Percentiles rank a stretch among this genome's conserved stretches.
Evolutionary conservation across 2,329 filamentous ascomycete species (phyloP).

Genomic region (Sarocladium strictum): DNA sequence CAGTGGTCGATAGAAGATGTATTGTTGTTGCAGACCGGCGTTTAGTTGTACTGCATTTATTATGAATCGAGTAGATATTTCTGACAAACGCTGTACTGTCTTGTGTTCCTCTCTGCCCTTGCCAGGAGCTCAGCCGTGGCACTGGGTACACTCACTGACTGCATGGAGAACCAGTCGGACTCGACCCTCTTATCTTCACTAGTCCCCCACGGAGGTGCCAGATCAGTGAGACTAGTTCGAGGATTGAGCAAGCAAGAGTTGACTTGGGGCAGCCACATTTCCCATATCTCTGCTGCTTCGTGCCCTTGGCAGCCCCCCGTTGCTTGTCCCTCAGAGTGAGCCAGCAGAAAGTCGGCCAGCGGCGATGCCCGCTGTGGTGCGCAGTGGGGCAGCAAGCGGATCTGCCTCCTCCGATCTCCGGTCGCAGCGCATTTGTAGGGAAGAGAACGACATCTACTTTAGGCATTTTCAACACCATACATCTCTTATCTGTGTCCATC

Average conservation of each 20-base stretch:
- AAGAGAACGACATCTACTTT: neutral
- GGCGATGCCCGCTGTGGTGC: slow-evolving; percentile 8
- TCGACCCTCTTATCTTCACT: too few species aligned
- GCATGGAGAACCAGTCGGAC: too few species aligned
- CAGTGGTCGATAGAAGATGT: neutral
- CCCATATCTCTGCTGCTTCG: too few species aligned
- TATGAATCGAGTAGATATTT: slow-evolving; percentile 10
- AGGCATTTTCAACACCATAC: neutral
- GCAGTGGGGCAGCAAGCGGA: neutral
- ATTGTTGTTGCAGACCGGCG: slow-evolving; percentile 9
- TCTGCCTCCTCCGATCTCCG: slow-evolving; percentile 8
- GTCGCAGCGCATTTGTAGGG: neutral
- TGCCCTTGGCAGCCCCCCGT: too few species aligned
- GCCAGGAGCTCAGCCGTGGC: too few species aligned
- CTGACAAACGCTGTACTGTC: neutral
- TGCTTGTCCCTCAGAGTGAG: neutral
- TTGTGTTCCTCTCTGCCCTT: too few species aligned
- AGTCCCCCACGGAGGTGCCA: too few species aligned
- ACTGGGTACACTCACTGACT: neutral
- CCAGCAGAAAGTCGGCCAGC: neutral
- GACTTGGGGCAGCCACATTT: too few species aligned
- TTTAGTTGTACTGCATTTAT: slow-evolving; percentile 5
- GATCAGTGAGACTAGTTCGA: too few species aligned
- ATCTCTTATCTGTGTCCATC: neutral
- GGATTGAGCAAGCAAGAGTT: too few species aligned